Base-by-base conservation (phyloP, 768 basidiomycete species). In the Naematelia aurantialba region DNA sequence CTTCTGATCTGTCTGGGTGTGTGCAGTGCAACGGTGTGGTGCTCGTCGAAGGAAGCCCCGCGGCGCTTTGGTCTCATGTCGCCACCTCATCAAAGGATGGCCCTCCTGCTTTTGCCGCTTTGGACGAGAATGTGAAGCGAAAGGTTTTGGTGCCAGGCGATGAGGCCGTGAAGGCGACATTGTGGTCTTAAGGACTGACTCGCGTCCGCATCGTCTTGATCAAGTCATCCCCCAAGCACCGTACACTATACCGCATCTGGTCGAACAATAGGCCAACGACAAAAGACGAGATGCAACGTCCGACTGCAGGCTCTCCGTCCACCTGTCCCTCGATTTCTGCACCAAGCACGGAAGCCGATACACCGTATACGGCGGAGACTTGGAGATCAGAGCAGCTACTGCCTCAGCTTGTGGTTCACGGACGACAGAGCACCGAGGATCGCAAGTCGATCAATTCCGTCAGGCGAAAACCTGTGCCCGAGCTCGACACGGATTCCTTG, bases 401-500 rank as follows among this genome's bases (percentile, higher is more conserved):
- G n/a, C n/a, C n/a, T n/a, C n/a, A n/a, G n/a, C n/a, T n/a, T n/a
- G n/a, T n/a, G n/a, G n/a, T n/a, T n/a, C 34, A 39, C 34, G 34
- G 17, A 8, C 34, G 34, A 39, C 17, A 8, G 8, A 39, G 17
- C 17, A 39, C 34, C 8, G 34, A 39, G 34, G 8, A 45, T 22
- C 31, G 62, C 8, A 63, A 66, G 53, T 69, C 64, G 12, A 59
- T 39, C 13, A 49, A 55, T 5, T 65, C 63, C n/a, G 60, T 70
- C 52, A 58, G 54, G 11, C 57, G 68, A 29, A 70, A 70, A 48
- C 68, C 68, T n/a, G 68, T 70, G 8, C 63, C 68, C 2, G 34
- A 14, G 53, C 31, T 55, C 54, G 4, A 19, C 14, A 13, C 21
- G 29, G 34, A 53, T 13, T 34, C 30, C 14, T 31, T 30, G 4